phyloP scores from a whole-genome alignment of 352 stramenopile species.

The Pythium inflatum region DNA sequence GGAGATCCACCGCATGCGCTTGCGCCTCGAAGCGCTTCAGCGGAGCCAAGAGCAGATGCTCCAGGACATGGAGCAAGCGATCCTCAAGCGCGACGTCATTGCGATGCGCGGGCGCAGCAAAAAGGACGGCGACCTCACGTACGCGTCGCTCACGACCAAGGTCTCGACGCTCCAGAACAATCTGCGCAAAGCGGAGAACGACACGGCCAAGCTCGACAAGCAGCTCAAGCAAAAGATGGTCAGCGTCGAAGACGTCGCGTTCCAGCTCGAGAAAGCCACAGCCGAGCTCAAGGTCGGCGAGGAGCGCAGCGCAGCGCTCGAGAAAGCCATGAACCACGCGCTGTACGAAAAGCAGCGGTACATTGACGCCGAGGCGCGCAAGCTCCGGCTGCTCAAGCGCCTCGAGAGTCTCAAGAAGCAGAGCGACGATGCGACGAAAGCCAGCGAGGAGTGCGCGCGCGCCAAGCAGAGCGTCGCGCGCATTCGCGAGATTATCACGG shows the following conservation, averaged over 20 bases:
- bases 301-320: slow-evolving; percentile 62
- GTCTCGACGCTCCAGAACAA: slow-evolving; percentile 80
- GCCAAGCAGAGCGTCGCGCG: slow-evolving; percentile 46
- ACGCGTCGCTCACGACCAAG: slow-evolving; percentile 85
- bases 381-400: slow-evolving; percentile 71
- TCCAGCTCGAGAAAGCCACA: slow-evolving; percentile 78
- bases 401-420: slow-evolving; percentile 65
- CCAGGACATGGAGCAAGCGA: slow-evolving; percentile 94
- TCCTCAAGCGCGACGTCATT: slow-evolving; percentile 94
- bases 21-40: slow-evolving; percentile 90
- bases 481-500: slow-evolving; percentile 63
- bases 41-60: slow-evolving; percentile 93
- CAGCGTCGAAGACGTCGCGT: slow-evolving; percentile 63
- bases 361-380: slow-evolving; percentile 72
- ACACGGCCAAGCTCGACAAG: slow-evolving; percentile 64
- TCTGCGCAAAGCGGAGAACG: slow-evolving; percentile 69
- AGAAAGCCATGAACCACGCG: slow-evolving; percentile 83
- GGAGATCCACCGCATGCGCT: slow-evolving; percentile 95
- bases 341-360: slow-evolving; percentile 93
- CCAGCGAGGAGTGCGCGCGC: slow-evolving; percentile 56
- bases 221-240: slow-evolving; percentile 65
- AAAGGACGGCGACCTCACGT: slow-evolving; percentile 84
- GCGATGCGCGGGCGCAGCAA: slow-evolving; percentile 84
- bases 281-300: slow-evolving; percentile 83
- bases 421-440: slow-evolving; percentile 38